Base-by-base conservation (phyloP, 179 eudicot species). In the Vitellaria paradoxa region DNA sequence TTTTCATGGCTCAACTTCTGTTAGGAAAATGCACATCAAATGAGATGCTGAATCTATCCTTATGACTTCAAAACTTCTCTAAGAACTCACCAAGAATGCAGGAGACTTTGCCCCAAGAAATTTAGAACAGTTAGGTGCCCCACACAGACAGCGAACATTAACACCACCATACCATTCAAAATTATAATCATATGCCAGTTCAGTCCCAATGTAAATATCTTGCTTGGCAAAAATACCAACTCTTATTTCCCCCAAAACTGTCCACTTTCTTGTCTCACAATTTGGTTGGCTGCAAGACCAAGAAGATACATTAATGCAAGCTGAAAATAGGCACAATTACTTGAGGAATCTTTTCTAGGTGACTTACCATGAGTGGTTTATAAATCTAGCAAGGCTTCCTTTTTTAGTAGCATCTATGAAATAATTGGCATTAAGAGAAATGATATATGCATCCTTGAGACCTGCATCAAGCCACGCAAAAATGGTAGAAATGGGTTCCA, bases 261-360 rank as follows among this genome's bases (percentile, higher is more conserved):
- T 95, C 99, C 99, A 95, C 87, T 95, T 95, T 84, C 97, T 91
- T 61, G 97, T 95, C 88, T 93, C 99, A 78, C 99, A 95, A 79
- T 95, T 95, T 76, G 99, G 99, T 69, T 90, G 87, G 78, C 99
- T 95, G 89, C 81, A 86, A 76, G 69, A 70, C 65, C 80, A 78
- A 71, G 63, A 79, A 69, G 53, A 55, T 21, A 68, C 9, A 10
- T 18, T 26, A 68, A 77, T 20, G 75, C 45, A 26, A 49, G 9
- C 68, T 69, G 68, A n/a, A 46, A 15, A 15, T 24, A 14, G 18
- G 14, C 72, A 30, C 21, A 49, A 62, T 65, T 12, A 2, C 47
- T 50, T 52, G 49, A 49, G 49, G 68, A 64, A 23, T 26, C 10
- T 14, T 26, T 47, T 49, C 11, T 21, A 60, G 60, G 75, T 63